A percentile compares a stretch with the other conserved stretches of the same genome.
Evolutionary conservation across 2,329 filamentous ascomycete genomes (phyloP).

Genomic region (Bimuria novae-zelandiae): DNA sequence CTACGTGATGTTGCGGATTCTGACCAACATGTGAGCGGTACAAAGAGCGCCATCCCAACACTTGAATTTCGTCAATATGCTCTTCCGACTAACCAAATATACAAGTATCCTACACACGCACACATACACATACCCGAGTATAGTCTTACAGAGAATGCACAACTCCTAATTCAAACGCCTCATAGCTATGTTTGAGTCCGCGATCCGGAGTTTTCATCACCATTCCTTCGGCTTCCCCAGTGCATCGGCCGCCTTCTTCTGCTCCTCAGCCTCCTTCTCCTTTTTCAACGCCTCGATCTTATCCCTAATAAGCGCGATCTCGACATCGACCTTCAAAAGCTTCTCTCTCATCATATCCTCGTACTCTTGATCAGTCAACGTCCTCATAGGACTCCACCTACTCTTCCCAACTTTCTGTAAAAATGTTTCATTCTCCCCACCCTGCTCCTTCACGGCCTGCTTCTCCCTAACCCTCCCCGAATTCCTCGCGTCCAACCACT

Average conservation of each 20-base stretch:
- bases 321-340: constrained; percentile 71
- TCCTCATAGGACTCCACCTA: constrained; percentile 73
- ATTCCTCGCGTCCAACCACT: constrained; percentile 55
- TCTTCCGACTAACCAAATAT: no score
- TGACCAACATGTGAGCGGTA: no score
- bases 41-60: no score
- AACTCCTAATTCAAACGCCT: no score
- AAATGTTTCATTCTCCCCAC: constrained; percentile 44
- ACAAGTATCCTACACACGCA: background rate
- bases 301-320: constrained; percentile 79
- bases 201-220: no score
- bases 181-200: no score
- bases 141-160: no score
- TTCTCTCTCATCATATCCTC: constrained; percentile 71
- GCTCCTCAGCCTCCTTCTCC: constrained; percentile 23
- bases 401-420: constrained; percentile 60
- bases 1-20: no score
- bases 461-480: constrained; percentile 42
- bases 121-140: background rate
- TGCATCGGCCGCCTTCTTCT: constrained; percentile 13
- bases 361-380: constrained; percentile 75
- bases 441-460: constrained; percentile 30
- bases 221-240: background rate
- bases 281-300: constrained; percentile 62
- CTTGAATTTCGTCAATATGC: background rate